These are phyloP conservation scores for Magnolia sinica DNA, from an alignment of 164 flowering plant species.

Conservation along the genomic window DNA sequence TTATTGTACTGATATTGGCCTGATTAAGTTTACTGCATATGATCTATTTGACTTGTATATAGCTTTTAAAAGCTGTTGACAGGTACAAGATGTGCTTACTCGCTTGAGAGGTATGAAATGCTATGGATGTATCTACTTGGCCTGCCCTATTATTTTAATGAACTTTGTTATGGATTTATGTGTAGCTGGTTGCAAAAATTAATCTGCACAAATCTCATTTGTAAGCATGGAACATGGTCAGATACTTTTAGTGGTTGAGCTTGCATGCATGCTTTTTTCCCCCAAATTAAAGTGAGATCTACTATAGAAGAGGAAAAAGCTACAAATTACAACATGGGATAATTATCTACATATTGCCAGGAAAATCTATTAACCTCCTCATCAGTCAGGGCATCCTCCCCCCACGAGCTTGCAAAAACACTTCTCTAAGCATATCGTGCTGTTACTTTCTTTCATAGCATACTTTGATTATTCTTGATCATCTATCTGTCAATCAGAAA, in stretches of 20 bases:
- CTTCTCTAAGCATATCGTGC: not conserved
- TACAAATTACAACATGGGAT: too few relatives aligned
- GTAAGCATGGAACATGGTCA: not conserved
- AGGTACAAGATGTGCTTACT: slow-evolving; percentile 32
- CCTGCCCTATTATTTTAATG: not conserved
- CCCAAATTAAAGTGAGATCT: not conserved
- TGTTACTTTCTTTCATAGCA: not conserved
- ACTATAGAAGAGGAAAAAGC: too few relatives aligned
- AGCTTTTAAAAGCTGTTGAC: slow-evolving; percentile 23
- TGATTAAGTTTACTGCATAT: slow-evolving; percentile 7
- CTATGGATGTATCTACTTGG: slow-evolving; percentile 16
- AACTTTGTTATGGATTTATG: not conserved
- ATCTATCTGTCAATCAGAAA: too few relatives aligned
- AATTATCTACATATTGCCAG: not conserved
- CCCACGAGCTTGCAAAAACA: too few relatives aligned
- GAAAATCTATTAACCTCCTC: not conserved
- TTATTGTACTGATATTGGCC: not conserved
- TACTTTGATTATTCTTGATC: too few relatives aligned
- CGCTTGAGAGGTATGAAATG: slow-evolving; percentile 34
- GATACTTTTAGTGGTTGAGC: not conserved
- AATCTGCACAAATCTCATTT: not conserved
- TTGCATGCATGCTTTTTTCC: not conserved
- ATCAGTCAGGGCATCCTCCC: too few relatives aligned
- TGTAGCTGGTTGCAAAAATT: not conserved
- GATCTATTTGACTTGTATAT: slow-evolving; percentile 18